Evolutionary conservation across 2,329 filamentous ascomycete species (phyloP), one percentile per base, ranked within the genome.

Genomic region (Aspergillus candidus): DNA sequence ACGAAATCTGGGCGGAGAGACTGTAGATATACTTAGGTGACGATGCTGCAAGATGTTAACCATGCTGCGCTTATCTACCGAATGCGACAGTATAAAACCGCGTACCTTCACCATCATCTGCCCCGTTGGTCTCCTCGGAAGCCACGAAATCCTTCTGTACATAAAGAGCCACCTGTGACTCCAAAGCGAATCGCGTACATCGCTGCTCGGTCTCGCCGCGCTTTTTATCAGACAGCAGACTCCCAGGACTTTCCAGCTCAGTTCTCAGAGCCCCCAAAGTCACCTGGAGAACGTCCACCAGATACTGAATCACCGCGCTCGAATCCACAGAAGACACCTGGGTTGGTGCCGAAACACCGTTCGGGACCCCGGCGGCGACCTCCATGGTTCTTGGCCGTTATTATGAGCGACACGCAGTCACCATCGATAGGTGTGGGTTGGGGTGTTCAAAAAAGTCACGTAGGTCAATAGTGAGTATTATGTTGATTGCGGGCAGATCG

Each of bases 171-270:
- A 84, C 82, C 70, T 95, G 88, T 46, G 85, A 77, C 69, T 98
- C 94, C 49, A 83, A 82, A 46, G 89, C 89, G 69, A 97, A 97
- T 58, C 90, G 84, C 54, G 82, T 82, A 68, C 91, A 96, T 72
- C 88, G 80, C 63, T 89, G 83, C 44, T 94, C 72, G 6, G 93
- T 96, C 58, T 97, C 91, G 42, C 76, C 72, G 55, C 88, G 79
- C 55, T 77, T 80, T 45, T 75, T 69, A 59, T 82, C 76, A 46
- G 89, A 88, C 50, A 98, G 76, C 68, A 98, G 74, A 72, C 88
- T 96, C 50, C 87, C 89, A 12, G 82, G 73, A 52, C 80, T 79
- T 65, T 91, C 82, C 43, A 98, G 80, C 62, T 98, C 91, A 50
- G 80, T 75, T 61, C 82, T 81, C 45, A 79, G 79, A 56, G 87